Evolutionary conservation across 208 protist genomes (phyloP).

Genomic region (Crithidia bombi): DNA sequence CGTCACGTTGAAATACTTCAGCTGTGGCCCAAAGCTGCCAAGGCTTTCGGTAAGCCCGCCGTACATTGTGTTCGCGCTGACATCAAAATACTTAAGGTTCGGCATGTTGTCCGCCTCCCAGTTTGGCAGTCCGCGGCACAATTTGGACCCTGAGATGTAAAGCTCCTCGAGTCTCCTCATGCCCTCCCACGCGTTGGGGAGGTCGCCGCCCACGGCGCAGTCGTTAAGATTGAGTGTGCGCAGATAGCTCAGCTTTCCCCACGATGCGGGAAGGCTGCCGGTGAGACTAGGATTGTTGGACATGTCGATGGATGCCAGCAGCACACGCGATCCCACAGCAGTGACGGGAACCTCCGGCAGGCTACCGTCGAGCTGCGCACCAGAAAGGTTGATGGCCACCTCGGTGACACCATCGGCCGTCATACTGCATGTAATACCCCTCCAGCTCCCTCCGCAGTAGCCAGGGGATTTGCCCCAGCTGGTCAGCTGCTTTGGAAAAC

Average conservation of each 20-base stretch:
- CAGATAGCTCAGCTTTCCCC: constrained; percentile 12
- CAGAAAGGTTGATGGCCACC: neutral
- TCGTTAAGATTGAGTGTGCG: constrained; percentile 12
- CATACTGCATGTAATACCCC: neutral
- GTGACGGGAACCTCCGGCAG: neutral
- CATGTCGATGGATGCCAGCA: constrained; percentile 13
- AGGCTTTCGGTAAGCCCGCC: constrained; percentile 11
- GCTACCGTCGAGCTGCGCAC: constrained; percentile 1
- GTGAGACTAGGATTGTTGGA: constrained; percentile 1
- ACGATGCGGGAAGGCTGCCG: constrained; percentile 10
- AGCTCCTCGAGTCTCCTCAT: constrained; percentile 6
- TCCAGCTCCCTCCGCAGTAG: constrained; percentile 9
- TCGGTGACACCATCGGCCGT: neutral
- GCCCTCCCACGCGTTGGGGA: neutral
- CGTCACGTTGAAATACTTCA: constrained; percentile 7
- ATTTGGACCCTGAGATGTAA: neutral
- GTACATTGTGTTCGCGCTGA: constrained; percentile 5
- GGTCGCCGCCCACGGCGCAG: neutral
- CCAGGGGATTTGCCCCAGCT: neutral
- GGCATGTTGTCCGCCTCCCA: constrained; percentile 7
- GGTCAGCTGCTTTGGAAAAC: constrained; percentile 1
- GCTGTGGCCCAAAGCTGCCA: neutral
- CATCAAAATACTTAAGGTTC: constrained; percentile 1
- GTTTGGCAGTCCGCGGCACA: constrained; percentile 7
- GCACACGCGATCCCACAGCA: constrained; percentile 1